These are phyloP conservation scores for Picochlorum sp. DNA, from an alignment of 139 green algal species.

Conservation along the genomic window DNA sequence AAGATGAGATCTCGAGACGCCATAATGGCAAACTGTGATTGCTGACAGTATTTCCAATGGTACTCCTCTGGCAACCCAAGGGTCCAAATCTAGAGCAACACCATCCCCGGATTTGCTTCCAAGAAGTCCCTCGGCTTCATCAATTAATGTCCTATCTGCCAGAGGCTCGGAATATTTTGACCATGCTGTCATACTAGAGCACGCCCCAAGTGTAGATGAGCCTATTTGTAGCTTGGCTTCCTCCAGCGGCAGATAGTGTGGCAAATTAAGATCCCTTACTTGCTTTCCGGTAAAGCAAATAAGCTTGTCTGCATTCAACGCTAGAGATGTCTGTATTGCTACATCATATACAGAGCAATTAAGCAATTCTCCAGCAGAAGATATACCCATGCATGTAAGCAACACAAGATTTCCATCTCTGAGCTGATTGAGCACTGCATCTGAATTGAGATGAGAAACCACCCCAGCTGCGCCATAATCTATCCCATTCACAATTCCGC, in stretches of 20 bases:
- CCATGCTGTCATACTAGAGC: background rate
- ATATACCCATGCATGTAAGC: slow-evolving; percentile 67
- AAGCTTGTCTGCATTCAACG: slow-evolving; percentile 88
- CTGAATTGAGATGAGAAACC: slow-evolving; percentile 66
- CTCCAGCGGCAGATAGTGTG: slow-evolving; percentile 58
- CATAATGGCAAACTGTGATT: slow-evolving; percentile 34
- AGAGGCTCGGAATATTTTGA: background rate
- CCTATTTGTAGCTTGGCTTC: slow-evolving; percentile 46
- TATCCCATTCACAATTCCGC: slow-evolving; percentile 79
- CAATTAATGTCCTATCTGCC: background rate
- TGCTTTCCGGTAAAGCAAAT: slow-evolving; percentile 69
- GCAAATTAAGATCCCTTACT: slow-evolving; percentile 43
- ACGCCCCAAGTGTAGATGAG: background rate
- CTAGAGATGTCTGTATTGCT: slow-evolving; percentile 39
- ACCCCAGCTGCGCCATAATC: slow-evolving; percentile 61
- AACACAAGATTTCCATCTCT: slow-evolving; percentile 77
- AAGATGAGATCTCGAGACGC: slow-evolving; percentile 66
- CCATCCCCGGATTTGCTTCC: slow-evolving; percentile 3
- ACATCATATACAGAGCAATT: slow-evolving; percentile 94
- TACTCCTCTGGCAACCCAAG: slow-evolving; percentile 28
- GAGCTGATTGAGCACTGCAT: slow-evolving; percentile 68
- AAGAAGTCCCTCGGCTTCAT: background rate
- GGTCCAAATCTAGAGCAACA: slow-evolving; percentile 33
- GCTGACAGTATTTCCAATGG: slow-evolving; percentile 28
- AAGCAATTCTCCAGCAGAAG: slow-evolving; percentile 72